These are phyloP conservation scores for Ganoderma boninense DNA, from an alignment of 1,284 basidiomycete genomes.

Conservation along the genomic window DNA sequence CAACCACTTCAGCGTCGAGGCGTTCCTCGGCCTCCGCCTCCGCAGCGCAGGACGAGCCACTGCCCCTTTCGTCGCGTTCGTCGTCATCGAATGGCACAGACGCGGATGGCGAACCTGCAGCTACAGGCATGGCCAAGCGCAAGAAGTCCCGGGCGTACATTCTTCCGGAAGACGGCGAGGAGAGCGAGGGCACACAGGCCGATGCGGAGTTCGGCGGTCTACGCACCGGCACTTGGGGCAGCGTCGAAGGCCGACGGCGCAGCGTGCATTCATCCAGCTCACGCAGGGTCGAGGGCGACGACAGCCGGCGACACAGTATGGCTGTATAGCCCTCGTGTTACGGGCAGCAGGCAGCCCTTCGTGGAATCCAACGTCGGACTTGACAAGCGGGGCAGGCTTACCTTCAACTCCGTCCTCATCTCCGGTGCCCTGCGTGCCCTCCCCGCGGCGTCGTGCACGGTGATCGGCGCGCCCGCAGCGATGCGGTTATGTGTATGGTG, in stretches of 20 bases:
- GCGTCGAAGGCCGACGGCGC: slow-evolving; percentile 65
- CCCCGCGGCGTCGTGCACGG: background rate
- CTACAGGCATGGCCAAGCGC: slow-evolving; percentile 47
- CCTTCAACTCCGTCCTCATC: background rate
- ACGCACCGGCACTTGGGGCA: slow-evolving; percentile 53
- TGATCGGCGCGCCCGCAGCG: slow-evolving; percentile 18
- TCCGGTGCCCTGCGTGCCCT: background rate
- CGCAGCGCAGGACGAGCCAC: slow-evolving; percentile 25
- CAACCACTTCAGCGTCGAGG: slow-evolving; percentile 41
- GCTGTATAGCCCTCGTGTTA: slow-evolving; percentile 38
- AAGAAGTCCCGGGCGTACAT: slow-evolving; percentile 60
- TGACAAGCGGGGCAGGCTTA: too few species aligned
- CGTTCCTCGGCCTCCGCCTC: slow-evolving; percentile 37
- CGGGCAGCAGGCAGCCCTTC: background rate
- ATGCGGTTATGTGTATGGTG: slow-evolving; percentile 20
- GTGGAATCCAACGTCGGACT: background rate
- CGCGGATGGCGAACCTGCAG: slow-evolving; percentile 28
- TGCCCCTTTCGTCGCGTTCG: slow-evolving; percentile 30
- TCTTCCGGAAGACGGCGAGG: slow-evolving; percentile 59
- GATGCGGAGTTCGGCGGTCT: slow-evolving; percentile 65
- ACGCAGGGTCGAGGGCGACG: slow-evolving; percentile 44
- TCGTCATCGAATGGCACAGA: slow-evolving; percentile 30
- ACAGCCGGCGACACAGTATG: slow-evolving; percentile 48
- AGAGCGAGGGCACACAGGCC: slow-evolving; percentile 70
- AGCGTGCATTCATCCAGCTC: slow-evolving; percentile 41